Percentiles rank a stretch among this genome's conserved stretches.
Evolutionary conservation across 2,329 filamentous ascomycete species (phyloP).

Genomic region (Aspergillus sp.): DNA sequence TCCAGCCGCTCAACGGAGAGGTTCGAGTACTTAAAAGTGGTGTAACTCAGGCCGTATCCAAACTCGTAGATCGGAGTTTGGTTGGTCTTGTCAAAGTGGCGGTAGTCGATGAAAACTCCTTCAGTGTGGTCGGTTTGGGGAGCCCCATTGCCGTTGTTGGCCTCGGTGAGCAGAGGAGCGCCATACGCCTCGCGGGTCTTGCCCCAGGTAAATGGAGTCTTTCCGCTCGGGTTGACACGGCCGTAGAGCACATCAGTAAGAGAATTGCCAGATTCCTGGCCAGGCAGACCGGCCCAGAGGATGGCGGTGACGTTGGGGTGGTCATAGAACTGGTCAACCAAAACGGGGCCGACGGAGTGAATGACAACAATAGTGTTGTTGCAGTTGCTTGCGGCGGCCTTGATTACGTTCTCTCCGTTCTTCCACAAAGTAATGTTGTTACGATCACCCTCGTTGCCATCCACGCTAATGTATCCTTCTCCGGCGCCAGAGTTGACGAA

Average conservation of each 20-base stretch:
- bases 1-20: conserved; percentile 53
- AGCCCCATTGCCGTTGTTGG: conserved; percentile 60
- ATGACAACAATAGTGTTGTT: conserved; percentile 92
- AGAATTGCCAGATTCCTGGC: conserved; percentile 75
- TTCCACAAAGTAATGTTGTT: conserved; percentile 93
- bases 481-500: conserved; percentile 88
- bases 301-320: conserved; percentile 75
- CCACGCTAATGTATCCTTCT: conserved; percentile 83
- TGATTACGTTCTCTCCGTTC: conserved; percentile 77
- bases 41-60: conserved; percentile 66
- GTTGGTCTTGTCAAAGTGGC: conserved; percentile 58
- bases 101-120: conserved; percentile 64
- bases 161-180: conserved; percentile 59
- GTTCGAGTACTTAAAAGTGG: conserved; percentile 65
- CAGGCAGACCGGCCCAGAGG: conserved; percentile 74
- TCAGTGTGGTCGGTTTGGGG: conserved; percentile 65
- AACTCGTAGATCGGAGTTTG: conserved; percentile 66
- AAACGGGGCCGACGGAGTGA: conserved; percentile 80
- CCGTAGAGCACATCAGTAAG: conserved; percentile 77
- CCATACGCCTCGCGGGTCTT: conserved; percentile 59
- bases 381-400: conserved; percentile 75
- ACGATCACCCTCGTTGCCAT: conserved; percentile 83
- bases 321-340: conserved; percentile 66
- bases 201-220: conserved; percentile 66
- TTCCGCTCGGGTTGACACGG: conserved; percentile 64